Evolutionary conservation across 2,329 filamentous ascomycete genomes (phyloP).

Genomic region (Zymoseptoria ardabiliae): DNA sequence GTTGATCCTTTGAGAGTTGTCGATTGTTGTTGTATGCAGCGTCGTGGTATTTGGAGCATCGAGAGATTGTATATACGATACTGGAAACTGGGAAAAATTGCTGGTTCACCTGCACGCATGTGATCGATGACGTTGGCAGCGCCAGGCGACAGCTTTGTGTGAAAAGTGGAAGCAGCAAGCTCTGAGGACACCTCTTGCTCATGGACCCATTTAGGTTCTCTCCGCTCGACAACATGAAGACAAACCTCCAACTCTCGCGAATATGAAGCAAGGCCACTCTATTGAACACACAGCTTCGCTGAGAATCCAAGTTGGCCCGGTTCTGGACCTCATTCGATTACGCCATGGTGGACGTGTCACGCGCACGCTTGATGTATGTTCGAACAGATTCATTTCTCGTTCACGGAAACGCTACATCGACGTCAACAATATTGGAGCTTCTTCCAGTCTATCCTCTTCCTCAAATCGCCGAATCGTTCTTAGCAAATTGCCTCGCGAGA

Average conservation of each 20-base stretch:
- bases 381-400: background rate
- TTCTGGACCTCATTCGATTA: background rate
- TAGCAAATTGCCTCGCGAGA: conserved; percentile 35
- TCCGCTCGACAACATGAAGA: background rate
- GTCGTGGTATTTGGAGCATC: background rate
- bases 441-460: background rate
- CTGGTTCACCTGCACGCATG: background rate
- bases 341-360: background rate
- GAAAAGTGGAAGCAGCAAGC: background rate
- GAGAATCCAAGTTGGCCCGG: too few species aligned
- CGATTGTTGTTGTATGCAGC: background rate
- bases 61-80: background rate
- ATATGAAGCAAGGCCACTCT: too few species aligned
- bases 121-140: background rate
- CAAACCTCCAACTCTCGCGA: background rate
- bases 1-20: background rate
- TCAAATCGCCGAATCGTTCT: conserved; percentile 30
- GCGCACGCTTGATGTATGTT: background rate
- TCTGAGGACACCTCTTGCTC: background rate
- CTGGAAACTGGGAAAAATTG: background rate
- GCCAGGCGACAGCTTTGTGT: background rate
- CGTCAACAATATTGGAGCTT: too few species aligned
- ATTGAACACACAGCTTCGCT: too few species aligned
- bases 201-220: too few species aligned
- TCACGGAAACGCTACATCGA: background rate